Base-by-base conservation (phyloP, 2,329 filamentous ascomycete species). In the Westerdykella ornata region DNA sequence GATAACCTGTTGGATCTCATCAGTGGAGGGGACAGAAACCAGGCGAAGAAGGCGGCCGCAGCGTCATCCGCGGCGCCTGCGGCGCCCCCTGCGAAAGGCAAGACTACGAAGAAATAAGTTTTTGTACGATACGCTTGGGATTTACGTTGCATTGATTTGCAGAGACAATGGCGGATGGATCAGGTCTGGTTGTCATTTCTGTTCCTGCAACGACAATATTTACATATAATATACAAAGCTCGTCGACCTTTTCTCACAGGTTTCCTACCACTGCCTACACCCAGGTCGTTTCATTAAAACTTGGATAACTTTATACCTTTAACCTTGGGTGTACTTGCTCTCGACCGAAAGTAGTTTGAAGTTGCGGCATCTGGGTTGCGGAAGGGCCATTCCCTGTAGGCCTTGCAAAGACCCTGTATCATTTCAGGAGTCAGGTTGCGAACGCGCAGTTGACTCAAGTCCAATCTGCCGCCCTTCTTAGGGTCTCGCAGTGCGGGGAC, bases 371-470 rank as follows among this genome's bases (percentile, higher is more conserved):
- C 50, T 4, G 51, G 49, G 4, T 44, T 46, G 29, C 56, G 54
- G 41, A 66, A 67, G 1, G 60, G 62, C 64, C 64, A 67, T 7
- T 53, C 53, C 33, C 39, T 49, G 38, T 58, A 67, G 13, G 60
- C 63, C n/a, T 37, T 29, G 7, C 47, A 46, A 30, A 66, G 42
- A 38, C 59, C 56, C 2, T 54, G 35, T 6, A 65, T 38, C 62
- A 65, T 65, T 41, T 64, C 61, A 8, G 20, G 20, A 1, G 60
- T 66, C 44, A 67, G 31, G 48, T 59, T 49, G 12, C 59, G 39
- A 1, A 60, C 55, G 14, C 57, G 51, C 9, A 67, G 29, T 26
- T 61, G 46, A 14, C 61, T 50, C 48, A 63, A 39, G 33, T 59
- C 46, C 38, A 62, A 16, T 22, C 62, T 48, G 3, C 64, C 63